Conservation (phyloP, 768 basidiomycete species). For the Lenzites betulinus region DNA sequence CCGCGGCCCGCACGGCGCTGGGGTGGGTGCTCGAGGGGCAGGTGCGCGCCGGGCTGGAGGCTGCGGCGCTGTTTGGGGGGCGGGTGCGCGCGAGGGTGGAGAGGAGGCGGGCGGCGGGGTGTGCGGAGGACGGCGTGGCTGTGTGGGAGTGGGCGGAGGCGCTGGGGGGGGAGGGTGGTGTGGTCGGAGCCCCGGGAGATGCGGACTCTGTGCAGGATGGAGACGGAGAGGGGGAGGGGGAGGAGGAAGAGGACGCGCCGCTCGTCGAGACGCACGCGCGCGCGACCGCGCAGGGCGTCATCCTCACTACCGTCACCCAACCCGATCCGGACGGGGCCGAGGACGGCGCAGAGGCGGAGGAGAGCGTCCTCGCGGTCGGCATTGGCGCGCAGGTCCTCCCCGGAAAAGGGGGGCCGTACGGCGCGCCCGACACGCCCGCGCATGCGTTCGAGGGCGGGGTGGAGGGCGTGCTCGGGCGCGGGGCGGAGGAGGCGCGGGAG, state of each 20-base stretch:
- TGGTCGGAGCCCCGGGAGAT: background rate
- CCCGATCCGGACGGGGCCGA: background rate
- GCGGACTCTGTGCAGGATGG: background rate
- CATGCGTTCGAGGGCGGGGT: conserved; percentile 4
- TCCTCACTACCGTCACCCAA: conserved; percentile 24
- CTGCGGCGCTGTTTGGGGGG: conserved; percentile 3
- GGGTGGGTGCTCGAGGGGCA: conserved; percentile 22
- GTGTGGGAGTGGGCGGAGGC: conserved; percentile 8
- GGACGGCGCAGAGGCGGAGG: conserved; percentile 4
- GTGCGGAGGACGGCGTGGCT: conserved; percentile 4
- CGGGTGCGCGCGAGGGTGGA: conserved; percentile 7
- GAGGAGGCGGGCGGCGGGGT: background rate
- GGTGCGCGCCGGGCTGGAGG: conserved; percentile 21
- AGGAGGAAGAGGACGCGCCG: background rate
- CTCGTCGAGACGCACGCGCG: conserved; percentile 20
- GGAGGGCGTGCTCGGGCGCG: conserved; percentile 17
- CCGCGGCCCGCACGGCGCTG: conserved; percentile 16
- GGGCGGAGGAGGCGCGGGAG: conserved; percentile 17
- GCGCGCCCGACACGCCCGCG: background rate
- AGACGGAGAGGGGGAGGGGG: background rate
- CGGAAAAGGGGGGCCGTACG: conserved; percentile 27
- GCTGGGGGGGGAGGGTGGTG: background rate
- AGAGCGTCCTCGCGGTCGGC: conserved; percentile 30
- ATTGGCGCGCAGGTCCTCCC: conserved; percentile 32
- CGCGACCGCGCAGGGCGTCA: conserved; percentile 27